Base-by-base conservation (phyloP, 2,329 filamentous ascomycete genomes). In the Aspergillus hortae region DNA sequence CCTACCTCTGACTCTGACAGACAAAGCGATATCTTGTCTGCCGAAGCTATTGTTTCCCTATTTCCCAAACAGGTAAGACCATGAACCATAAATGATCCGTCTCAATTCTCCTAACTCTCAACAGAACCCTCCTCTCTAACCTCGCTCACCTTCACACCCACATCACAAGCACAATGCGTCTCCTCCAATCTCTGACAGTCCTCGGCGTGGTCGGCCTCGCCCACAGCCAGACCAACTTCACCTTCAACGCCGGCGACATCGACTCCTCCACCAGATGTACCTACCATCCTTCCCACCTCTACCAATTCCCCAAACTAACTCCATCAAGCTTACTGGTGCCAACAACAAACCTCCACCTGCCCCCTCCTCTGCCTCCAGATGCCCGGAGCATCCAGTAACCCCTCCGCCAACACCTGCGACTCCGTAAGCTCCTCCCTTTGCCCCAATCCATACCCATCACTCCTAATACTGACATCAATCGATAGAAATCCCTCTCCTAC, bases 401-500 rank as follows among this genome's bases (percentile, higher is more conserved):
- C 74, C 5, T 53, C 58, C 5, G 49, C 62, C 10, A 77, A 78
- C 56, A 66, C 53, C 15, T 78, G 75, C 61, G 63, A 73, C 51
- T n/a, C 69, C 4, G 72, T 74, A 64, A 61, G 59, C 23, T 6
- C 23, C 15, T 11, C 19, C 11, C 32, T 4, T 11, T n/a, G 4
- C 4, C 10, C 35, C 25, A 30, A 30, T 32, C 12, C 6, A 5
- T 19, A 5, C 2, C 7, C 30, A 43, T 27, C 19, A 9, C 21
- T 6, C 21, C 17, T 30, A 15, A 10, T 38, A 17, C 14, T 6
- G 4, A n/a, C 15, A 10, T 10, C 15, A 46, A 36, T 4, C 14
- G 45, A 51, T 49, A 76, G 74, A 52, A 72, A 35, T 72, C 72
- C 40, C 76, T 86, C n/a, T 61, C 59, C 54, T 86, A 79, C 69